These are phyloP conservation scores for Oehlia diaphana DNA, from an alignment of 192 early-diverging fungal genomes.

Conservation along the genomic window DNA sequence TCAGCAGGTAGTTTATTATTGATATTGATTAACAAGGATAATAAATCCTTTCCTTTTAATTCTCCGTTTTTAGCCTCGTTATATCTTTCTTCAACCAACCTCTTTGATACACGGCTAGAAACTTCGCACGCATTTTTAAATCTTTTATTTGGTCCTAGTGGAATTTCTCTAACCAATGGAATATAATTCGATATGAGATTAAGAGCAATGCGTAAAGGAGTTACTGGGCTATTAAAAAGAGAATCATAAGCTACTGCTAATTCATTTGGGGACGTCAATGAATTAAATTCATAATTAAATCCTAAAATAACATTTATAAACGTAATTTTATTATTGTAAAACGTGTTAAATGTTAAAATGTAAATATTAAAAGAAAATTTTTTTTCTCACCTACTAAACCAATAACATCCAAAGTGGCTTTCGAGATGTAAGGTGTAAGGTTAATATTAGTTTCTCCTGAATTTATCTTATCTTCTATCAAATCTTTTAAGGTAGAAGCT, in stretches of 20 bases:
- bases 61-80: conserved; percentile 23
- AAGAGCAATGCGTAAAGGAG: conserved; percentile 28
- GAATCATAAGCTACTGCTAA: conserved; percentile 45
- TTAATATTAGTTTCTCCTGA: conserved; percentile 34
- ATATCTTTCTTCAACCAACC: conserved; percentile 39
- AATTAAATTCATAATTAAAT: conserved; percentile 50
- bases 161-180: conserved; percentile 29
- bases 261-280: conserved; percentile 39
- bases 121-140: conserved; percentile 23
- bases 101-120: conserved; percentile 35
- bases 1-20: conserved; percentile 41
- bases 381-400: conserved; percentile 34
- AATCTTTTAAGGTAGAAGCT: conserved; percentile 30
- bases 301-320: not conserved
- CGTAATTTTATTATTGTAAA: too few species aligned
- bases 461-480: conserved; percentile 37
- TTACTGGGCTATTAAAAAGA: conserved; percentile 26
- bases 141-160: not conserved
- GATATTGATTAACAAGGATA: conserved; percentile 43
- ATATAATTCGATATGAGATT: conserved; percentile 32
- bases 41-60: conserved; percentile 39
- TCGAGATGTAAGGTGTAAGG: conserved; percentile 38
- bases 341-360: not conserved
- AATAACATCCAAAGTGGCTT: conserved; percentile 50
- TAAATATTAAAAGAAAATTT: not conserved